Percentiles rank a stretch among this genome's conserved stretches.
These are phyloP conservation scores for Xylaria flabelliformis DNA, from an alignment of 495 filamentous ascomycete species.

Conservation along the genomic window DNA sequence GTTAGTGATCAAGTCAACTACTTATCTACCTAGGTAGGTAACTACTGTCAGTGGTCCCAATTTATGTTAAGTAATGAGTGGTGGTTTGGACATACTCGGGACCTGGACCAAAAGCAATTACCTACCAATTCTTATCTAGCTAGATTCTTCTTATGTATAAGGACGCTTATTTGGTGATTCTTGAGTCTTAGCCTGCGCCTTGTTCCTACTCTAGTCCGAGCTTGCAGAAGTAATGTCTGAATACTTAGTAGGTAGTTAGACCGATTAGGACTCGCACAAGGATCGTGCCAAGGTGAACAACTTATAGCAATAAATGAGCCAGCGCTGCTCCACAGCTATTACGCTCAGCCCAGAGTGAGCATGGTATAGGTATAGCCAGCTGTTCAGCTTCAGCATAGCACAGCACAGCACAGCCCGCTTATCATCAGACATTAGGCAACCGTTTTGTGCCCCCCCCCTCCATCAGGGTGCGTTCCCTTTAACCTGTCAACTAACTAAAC, in stretches of 20 bases:
- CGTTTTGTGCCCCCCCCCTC: conserved; percentile 31
- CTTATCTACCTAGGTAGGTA: no score
- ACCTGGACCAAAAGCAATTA: no score
- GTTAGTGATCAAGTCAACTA: not conserved
- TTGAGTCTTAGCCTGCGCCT: not conserved
- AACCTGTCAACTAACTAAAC: conserved; percentile 14
- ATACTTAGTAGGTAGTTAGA: not conserved
- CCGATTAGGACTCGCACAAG: not conserved
- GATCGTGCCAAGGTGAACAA: not conserved
- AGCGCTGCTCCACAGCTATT: not conserved
- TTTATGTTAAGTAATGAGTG: no score
- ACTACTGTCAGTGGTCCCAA: no score
- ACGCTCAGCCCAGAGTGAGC: not conserved
- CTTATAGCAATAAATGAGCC: not conserved
- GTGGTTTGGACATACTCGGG: not conserved
- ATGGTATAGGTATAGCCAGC: not conserved
- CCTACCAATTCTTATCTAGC: not conserved
- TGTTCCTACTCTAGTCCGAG: no score
- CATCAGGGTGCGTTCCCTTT: not conserved
- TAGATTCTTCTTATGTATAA: not conserved
- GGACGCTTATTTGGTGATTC: not conserved
- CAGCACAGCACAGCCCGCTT: conserved; percentile 21
- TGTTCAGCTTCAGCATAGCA: conserved; percentile 18
- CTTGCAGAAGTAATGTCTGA: not conserved
- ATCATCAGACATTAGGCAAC: conserved; percentile 35